A percentile compares a stretch with the other conserved stretches of the same genome.
Evolutionary conservation across 192 early-diverging fungal species (phyloP).

Genomic region (Coemansia biformis): DNA sequence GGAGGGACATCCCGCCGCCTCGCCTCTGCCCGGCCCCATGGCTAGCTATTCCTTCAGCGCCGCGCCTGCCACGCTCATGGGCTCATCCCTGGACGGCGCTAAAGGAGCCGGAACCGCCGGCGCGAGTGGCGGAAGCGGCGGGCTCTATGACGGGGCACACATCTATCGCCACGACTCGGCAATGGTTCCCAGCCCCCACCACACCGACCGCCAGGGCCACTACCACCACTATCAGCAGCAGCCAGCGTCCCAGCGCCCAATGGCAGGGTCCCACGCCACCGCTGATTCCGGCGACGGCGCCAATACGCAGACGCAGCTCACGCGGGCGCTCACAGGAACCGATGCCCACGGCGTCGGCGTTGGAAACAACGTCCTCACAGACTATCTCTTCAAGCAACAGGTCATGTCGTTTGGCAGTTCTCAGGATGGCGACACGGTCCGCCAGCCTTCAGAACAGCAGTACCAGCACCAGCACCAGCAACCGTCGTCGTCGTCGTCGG

Average conservation of each 20-base stretch:
- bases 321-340: slow-evolving; percentile 1
- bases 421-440: slow-evolving; percentile 2
- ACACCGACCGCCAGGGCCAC: slow-evolving; percentile 4
- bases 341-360: neutral
- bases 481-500: neutral
- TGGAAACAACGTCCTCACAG: slow-evolving; percentile 22
- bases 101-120: slow-evolving; percentile 4
- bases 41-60: slow-evolving; percentile 43
- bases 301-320: slow-evolving; percentile 12
- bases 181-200: slow-evolving; percentile 9
- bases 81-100: slow-evolving; percentile 10
- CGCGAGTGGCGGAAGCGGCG: slow-evolving; percentile 1
- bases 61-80: slow-evolving; percentile 30
- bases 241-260: neutral
- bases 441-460: neutral
- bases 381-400: slow-evolving; percentile 46
- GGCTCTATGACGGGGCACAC: slow-evolving; percentile 19
- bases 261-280: slow-evolving; percentile 13
- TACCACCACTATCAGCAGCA: slow-evolving; percentile 2
- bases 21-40: no score
- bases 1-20: no score
- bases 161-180: slow-evolving; percentile 29
- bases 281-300: neutral
- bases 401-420: slow-evolving; percentile 6
- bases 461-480: slow-evolving; percentile 9